Percentiles rank a stretch among this genome's conserved stretches.
Conservation (phyloP, 192 early-diverging fungal species). For the Rhizophlyctis rosea region DNA sequence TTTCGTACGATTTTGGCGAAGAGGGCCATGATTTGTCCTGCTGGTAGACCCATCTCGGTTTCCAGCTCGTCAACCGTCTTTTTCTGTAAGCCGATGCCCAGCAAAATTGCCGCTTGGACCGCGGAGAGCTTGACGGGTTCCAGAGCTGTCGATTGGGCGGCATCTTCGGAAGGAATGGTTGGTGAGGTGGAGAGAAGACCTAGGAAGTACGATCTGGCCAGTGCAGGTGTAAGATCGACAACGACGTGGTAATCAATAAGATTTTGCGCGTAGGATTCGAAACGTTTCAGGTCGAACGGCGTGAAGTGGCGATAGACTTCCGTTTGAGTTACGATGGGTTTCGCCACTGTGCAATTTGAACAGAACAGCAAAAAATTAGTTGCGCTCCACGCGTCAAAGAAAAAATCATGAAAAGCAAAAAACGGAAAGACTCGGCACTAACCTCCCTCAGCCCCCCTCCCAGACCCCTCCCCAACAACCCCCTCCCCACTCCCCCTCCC, state of each 20-base stretch:
- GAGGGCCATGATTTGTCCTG: conserved; percentile 84
- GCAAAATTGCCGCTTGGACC: conserved; percentile 81
- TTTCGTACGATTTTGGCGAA: conserved; percentile 94
- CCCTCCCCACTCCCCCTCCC: too few species aligned
- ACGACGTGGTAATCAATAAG: conserved; percentile 97
- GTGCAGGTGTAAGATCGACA: conserved; percentile 80
- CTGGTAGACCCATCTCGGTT: conserved; percentile 79
- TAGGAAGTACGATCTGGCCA: conserved; percentile 80
- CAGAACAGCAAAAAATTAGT: too few species aligned
- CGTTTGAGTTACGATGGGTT: conserved; percentile 7
- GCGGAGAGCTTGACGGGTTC: conserved; percentile 67
- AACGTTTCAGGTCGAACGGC: conserved; percentile 89
- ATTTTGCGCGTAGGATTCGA: conserved; percentile 95
- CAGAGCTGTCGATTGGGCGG: not conserved
- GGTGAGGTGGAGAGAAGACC: conserved; percentile 41
- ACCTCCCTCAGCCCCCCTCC: too few species aligned
- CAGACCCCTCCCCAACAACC: too few species aligned
- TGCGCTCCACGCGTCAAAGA: too few species aligned
- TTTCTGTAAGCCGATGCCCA: conserved; percentile 89
- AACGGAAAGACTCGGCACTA: not conserved
- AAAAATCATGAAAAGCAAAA: conserved; percentile 15
- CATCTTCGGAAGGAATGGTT: conserved; percentile 8
- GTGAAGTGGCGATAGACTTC: conserved; percentile 54
- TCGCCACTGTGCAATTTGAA: too few species aligned
- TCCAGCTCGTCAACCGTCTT: conserved; percentile 88